Conservation (phyloP, 768 basidiomycete species). For the Suillus clintonianus region DNA sequence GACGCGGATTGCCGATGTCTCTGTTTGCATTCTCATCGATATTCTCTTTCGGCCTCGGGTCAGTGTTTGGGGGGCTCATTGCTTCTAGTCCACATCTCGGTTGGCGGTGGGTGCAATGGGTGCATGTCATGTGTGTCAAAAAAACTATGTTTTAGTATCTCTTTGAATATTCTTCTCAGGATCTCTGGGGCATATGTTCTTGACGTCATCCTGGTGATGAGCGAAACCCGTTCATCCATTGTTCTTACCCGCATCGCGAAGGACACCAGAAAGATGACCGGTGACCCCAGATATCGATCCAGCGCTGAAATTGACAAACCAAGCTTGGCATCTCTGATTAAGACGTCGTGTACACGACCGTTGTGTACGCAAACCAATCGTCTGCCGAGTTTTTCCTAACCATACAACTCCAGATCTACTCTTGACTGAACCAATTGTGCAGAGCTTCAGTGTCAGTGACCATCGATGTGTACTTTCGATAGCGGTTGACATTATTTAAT, state of each 20-base stretch:
- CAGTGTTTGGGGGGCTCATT: slow-evolving; percentile 61
- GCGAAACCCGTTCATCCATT: slow-evolving; percentile 71
- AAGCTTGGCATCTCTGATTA: slow-evolving; percentile 55
- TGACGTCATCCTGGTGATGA: slow-evolving; percentile 53
- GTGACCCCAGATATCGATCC: slow-evolving; percentile 60
- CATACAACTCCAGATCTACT: slow-evolving; percentile 6
- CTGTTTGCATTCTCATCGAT: slow-evolving; percentile 62
- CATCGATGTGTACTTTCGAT: not conserved
- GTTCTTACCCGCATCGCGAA: slow-evolving; percentile 63
- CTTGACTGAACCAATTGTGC: slow-evolving; percentile 60
- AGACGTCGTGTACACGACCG: slow-evolving; percentile 66
- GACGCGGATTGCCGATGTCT: slow-evolving; percentile 63
- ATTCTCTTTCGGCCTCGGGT: slow-evolving; percentile 60
- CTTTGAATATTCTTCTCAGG: slow-evolving; percentile 33
- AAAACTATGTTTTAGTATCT: not conserved
- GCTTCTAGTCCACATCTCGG: slow-evolving; percentile 53
- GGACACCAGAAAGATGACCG: slow-evolving; percentile 62
- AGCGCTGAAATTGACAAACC: slow-evolving; percentile 61
- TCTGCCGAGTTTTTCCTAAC: not conserved
- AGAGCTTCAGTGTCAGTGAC: slow-evolving; percentile 61
- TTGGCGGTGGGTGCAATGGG: slow-evolving; percentile 84
- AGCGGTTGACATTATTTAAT: not conserved
- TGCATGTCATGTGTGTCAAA: slow-evolving; percentile 54
- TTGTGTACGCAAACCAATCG: slow-evolving; percentile 48
- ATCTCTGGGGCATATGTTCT: slow-evolving; percentile 50